phyloP scores from a whole-genome alignment of 1,284 basidiomycete genomes.

The Ceratobasidium sp. region DNA sequence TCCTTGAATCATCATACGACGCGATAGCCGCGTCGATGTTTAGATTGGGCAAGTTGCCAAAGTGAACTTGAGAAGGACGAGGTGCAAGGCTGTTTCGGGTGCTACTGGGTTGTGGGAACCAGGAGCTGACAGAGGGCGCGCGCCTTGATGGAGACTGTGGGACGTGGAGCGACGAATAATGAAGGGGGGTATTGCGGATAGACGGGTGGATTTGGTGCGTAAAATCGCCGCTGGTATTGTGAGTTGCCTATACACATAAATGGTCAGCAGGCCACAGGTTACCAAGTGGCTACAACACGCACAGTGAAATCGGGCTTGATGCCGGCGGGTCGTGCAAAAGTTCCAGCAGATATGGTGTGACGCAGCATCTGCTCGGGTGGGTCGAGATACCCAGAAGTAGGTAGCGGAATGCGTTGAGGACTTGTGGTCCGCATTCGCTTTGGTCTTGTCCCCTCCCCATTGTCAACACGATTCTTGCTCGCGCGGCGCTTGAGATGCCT shows the following conservation, averaged over 20 bases:
- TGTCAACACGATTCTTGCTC: slow-evolving; percentile 13
- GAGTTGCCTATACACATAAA: neutral
- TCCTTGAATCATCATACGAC: slow-evolving; percentile 19
- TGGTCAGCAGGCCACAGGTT: neutral
- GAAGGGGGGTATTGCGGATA: slow-evolving; percentile 16
- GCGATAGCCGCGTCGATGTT: slow-evolving; percentile 35
- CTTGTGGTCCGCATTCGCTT: slow-evolving; percentile 69
- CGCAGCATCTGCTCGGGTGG: slow-evolving; percentile 56
- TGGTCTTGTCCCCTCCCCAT: slow-evolving; percentile 46
- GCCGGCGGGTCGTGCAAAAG: slow-evolving; percentile 55
- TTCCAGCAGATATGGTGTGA: slow-evolving; percentile 49
- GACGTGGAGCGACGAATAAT: neutral
- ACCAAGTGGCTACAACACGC: slow-evolving; percentile 26
- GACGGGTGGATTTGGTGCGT: neutral
- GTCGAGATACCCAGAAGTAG: slow-evolving; percentile 62
- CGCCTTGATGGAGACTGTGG: slow-evolving; percentile 22
- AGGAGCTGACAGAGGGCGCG: slow-evolving; percentile 17
- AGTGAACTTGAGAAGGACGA: slow-evolving; percentile 28
- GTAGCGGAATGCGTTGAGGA: slow-evolving; percentile 55
- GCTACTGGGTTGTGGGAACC: slow-evolving; percentile 35
- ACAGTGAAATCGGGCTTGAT: slow-evolving; percentile 41
- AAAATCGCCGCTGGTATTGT: neutral
- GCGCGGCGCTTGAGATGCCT: slow-evolving; percentile 23
- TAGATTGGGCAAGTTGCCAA: slow-evolving; percentile 18
- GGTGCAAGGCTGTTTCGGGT: slow-evolving; percentile 35